Evolutionary conservation across 176 grass and related monocot species (phyloP), one percentile per base, ranked within the genome.

Genomic region (Phoenix dactylifera): DNA sequence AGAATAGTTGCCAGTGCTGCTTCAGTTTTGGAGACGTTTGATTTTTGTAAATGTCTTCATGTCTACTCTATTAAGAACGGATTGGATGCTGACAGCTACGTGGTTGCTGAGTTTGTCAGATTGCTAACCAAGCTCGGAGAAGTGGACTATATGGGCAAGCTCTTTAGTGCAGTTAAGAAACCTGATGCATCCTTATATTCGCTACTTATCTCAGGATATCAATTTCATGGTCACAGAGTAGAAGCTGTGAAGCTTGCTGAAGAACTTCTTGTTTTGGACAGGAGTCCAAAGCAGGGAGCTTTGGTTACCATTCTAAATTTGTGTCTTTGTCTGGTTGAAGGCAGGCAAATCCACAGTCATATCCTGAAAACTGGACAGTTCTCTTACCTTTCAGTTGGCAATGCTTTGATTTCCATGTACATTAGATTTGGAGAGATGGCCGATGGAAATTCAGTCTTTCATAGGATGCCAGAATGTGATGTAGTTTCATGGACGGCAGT

Each of bases 391-490:
- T 77, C 80, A 52, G 84, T 91, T 17, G 52, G 78, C 57, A 97
- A 97, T 75, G 62, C 83, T 74, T 69, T 97, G 72, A 90, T 97
- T 60, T 97, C 92, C 1, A 39, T 76, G 55, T 97, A 91, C 64
- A 74, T 67, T 58, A 80, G 79, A 62, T 60, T 87, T 53, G 87
- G 83, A 62, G 83, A 56, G 6, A 63, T 88, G 75, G 65, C 70
- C 16, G 51, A 68, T 5, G 80, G 78, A 0, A 72, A 81, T 65
- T 52, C 54, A 72, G 69, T 80, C 62, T 91, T 90, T 63, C 72
- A 57, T 74, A 70, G 63, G 54, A 74, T 79, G 67, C 25, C 48
- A 52, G 57, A 54, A 55, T 67, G 16, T 70, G 87, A 97, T 78
- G 59, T 85, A 49, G 63, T 97, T 76, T 88, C 87, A 74, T 97